Conservation (phyloP, 345 rosid species). For the Syzygium oleosum region DNA sequence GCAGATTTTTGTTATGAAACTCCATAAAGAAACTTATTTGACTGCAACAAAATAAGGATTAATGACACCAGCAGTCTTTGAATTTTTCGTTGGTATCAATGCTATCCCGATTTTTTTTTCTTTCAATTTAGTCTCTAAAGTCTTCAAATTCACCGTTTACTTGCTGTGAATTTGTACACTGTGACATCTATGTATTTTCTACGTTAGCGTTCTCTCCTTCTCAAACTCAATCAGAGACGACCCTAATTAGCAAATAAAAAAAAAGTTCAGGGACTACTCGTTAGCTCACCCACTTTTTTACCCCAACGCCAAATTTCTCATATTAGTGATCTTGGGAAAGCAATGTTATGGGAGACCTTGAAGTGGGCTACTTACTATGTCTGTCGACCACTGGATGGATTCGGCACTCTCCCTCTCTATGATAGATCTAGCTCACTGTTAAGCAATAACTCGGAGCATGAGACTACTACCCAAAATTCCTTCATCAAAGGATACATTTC, state of each 20-base stretch:
- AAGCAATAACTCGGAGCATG: constrained; percentile 6
- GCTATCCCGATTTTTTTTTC: background rate
- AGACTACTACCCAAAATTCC: background rate
- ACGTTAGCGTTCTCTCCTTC: background rate
- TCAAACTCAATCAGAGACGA: background rate
- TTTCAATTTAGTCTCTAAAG: background rate
- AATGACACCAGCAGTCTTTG: background rate
- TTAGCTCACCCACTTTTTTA: no score
- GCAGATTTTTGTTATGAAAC: background rate
- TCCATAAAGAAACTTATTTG: background rate
- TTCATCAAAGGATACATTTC: constrained; percentile 24
- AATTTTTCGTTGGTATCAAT: background rate
- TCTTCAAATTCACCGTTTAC: background rate
- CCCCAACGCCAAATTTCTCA: no score
- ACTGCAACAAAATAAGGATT: background rate
- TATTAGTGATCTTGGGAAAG: background rate
- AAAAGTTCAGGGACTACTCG: background rate
- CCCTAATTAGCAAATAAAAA: background rate
- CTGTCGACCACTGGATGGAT: constrained; percentile 36
- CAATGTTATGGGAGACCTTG: background rate
- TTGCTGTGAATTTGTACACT: background rate
- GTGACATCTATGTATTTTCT: background rate
- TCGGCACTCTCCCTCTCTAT: constrained; percentile 29
- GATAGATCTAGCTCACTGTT: constrained; percentile 24
- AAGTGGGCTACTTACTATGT: constrained; percentile 25